These are phyloP conservation scores for Fusarium praegraminearum DNA, from an alignment of 2,329 filamentous ascomycete genomes.

Conservation along the genomic window DNA sequence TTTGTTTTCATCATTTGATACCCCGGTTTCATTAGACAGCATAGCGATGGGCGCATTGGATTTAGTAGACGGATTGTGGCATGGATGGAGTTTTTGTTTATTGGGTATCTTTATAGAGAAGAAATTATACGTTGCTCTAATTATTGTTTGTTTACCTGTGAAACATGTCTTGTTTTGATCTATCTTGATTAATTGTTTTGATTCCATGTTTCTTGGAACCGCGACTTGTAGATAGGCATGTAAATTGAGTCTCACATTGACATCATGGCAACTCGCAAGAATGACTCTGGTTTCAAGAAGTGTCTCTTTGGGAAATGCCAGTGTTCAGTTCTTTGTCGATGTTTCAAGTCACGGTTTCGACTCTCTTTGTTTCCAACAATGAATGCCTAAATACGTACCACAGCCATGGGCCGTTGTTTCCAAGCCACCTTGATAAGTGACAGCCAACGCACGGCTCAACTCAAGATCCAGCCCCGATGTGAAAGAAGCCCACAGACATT, in stretches of 20 bases:
- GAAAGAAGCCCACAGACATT: slow-evolving; percentile 6
- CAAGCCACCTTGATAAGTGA: slow-evolving; percentile 14
- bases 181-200: not conserved
- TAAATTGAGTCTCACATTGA: not conserved
- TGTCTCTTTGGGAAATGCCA: not conserved
- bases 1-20: slow-evolving; percentile 24
- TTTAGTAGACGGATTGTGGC: slow-evolving; percentile 4
- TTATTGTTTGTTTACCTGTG: not conserved
- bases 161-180: not conserved
- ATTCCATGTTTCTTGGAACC: not conserved
- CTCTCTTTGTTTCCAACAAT: slow-evolving; percentile 18
- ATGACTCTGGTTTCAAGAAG: not conserved
- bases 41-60: slow-evolving; percentile 24
- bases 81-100: slow-evolving; percentile 5
- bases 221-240: not conserved
- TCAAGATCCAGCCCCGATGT: slow-evolving; percentile 17
- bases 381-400: not conserved
- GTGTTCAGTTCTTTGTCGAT: not conserved
- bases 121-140: not conserved
- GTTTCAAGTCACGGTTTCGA: not conserved
- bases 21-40: slow-evolving; percentile 7
- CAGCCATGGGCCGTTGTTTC: slow-evolving; percentile 1
- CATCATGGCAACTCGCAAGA: not conserved
- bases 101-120: not conserved
- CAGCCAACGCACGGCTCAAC: slow-evolving; percentile 22